phyloP scores from a whole-genome alignment of 1,284 basidiomycete genomes.

The Ceratobasidium sp. region DNA sequence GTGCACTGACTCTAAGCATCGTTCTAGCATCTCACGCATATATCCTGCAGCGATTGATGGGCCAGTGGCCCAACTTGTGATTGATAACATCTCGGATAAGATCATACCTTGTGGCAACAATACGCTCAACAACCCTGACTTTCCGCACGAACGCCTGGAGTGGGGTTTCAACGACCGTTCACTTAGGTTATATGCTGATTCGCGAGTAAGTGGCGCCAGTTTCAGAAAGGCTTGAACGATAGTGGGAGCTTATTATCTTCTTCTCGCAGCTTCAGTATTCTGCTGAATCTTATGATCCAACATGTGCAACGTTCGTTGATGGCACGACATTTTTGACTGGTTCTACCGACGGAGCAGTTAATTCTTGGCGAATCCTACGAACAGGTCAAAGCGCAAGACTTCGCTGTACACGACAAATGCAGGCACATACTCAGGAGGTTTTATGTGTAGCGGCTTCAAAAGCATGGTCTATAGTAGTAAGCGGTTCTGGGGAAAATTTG shows the following conservation, averaged over 20 bases:
- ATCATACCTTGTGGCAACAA: conserved; percentile 71
- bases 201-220: conserved; percentile 58
- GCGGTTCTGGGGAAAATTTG: conserved; percentile 61
- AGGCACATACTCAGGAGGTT: conserved; percentile 75
- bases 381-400: conserved; percentile 46
- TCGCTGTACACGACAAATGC: conserved; percentile 74
- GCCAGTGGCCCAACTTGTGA: conserved; percentile 60
- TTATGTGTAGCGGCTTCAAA: conserved; percentile 76
- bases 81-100: conserved; percentile 65
- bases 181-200: conserved; percentile 67
- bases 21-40: conserved; percentile 40
- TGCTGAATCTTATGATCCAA: conserved; percentile 73
- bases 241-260: conserved; percentile 25
- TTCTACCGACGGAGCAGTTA: conserved; percentile 75
- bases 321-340: conserved; percentile 76
- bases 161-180: conserved; percentile 63
- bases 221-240: conserved; percentile 31
- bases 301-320: conserved; percentile 80
- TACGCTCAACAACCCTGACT: conserved; percentile 64
- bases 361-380: conserved; percentile 75
- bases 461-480: conserved; percentile 84
- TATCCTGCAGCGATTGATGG: conserved; percentile 61
- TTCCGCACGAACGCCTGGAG: conserved; percentile 69
- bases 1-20: conserved; percentile 43
- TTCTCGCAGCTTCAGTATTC: conserved; percentile 50